Conservation (phyloP, 768 basidiomycete species). For the Boletus subparvulus region DNA sequence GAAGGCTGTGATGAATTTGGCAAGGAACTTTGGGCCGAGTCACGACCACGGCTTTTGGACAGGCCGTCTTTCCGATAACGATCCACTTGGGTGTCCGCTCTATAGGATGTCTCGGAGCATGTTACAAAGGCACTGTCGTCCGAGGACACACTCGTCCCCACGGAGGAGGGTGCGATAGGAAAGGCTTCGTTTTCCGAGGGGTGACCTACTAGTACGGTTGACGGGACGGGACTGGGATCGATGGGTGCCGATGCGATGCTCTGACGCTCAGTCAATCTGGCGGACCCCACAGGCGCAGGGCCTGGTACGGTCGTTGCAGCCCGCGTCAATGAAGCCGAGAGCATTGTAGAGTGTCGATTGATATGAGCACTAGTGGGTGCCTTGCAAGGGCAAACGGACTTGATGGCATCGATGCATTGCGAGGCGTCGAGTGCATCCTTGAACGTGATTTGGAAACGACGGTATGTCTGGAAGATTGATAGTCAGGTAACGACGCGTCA, state of each 20-base stretch:
- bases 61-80: neutral
- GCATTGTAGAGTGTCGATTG: conserved; percentile 17
- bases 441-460: conserved; percentile 78
- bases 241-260: neutral
- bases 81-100: conserved; percentile 1
- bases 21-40: conserved; percentile 18
- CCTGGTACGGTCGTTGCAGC: conserved; percentile 11
- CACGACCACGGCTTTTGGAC: conserved; percentile 3
- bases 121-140: conserved; percentile 29
- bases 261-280: conserved; percentile 1
- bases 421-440: conserved; percentile 44
- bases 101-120: conserved; percentile 25
- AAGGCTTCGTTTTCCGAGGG: neutral
- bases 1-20: conserved; percentile 35
- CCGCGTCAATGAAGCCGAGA: conserved; percentile 15
- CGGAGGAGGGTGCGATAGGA: conserved; percentile 6
- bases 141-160: conserved; percentile 19
- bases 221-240: conserved; percentile 1
- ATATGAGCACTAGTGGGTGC: conserved; percentile 27
- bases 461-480: conserved; percentile 50
- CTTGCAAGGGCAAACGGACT: conserved; percentile 74
- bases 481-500: conserved; percentile 5
- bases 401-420: conserved; percentile 62
- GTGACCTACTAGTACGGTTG: neutral
- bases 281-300: neutral